phyloP scores from a whole-genome alignment of 306 rosid genomes.

The Prunus armeniaca region DNA sequence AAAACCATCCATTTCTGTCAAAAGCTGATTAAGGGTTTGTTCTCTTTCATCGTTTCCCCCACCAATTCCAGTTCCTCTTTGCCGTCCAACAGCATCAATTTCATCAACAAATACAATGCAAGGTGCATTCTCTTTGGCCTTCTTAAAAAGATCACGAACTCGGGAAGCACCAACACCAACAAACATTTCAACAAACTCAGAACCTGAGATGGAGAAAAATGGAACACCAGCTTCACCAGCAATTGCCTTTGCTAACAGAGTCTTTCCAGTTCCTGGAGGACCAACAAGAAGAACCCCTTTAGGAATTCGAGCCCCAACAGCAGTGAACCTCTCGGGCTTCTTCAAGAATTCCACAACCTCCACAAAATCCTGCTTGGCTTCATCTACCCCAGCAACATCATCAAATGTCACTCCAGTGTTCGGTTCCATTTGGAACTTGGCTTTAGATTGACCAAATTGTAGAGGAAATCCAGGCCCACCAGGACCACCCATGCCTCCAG shows the following conservation, averaged over 20 bases:
- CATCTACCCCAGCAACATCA: slow-evolving; percentile 99
- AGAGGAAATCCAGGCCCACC: slow-evolving; percentile 93
- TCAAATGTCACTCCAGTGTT: slow-evolving; percentile 97
- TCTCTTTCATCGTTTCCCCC: slow-evolving; percentile 99
- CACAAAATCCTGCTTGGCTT: slow-evolving; percentile 97
- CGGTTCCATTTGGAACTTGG: slow-evolving; percentile 98
- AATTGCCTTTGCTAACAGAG: slow-evolving; percentile 90
- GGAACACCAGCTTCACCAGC: slow-evolving; percentile 99
- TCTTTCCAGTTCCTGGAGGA: slow-evolving; percentile 99
- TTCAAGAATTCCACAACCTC: slow-evolving; percentile 96
- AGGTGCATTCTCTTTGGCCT: slow-evolving; percentile 99
- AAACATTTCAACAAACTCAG: slow-evolving; percentile 98
- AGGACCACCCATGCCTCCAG: slow-evolving; percentile 97
- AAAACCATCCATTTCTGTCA: slow-evolving; percentile 99
- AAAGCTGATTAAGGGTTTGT: slow-evolving; percentile 96
- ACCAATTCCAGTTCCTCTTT: slow-evolving; percentile 96
- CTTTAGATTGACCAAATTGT: slow-evolving; percentile 88
- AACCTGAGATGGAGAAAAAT: slow-evolving; percentile 96
- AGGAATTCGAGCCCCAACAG: slow-evolving; percentile 98
- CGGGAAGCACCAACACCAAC: slow-evolving; percentile 99
- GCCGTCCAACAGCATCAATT: slow-evolving; percentile 97
- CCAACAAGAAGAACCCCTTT: slow-evolving; percentile 98
- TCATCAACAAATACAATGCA: slow-evolving; percentile 99
- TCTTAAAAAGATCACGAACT: slow-evolving; percentile 95
- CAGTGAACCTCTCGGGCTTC: slow-evolving; percentile 98